Evolutionary conservation across 208 protist species (phyloP).

Genomic region (Vickermania spadyakhi): DNA sequence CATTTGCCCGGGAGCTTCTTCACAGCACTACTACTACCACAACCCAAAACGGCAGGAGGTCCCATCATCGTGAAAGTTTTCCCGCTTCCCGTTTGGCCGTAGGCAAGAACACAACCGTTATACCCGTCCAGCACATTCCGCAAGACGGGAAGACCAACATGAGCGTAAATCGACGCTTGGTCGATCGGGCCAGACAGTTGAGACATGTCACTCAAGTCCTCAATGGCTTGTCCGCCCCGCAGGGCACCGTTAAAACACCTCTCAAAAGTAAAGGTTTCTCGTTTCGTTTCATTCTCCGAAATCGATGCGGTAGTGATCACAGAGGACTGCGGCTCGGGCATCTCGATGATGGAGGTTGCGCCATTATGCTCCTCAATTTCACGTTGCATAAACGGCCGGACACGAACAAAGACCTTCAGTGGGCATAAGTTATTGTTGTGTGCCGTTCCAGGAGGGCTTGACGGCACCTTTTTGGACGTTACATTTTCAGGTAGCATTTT

Average conservation of each 20-base stretch:
- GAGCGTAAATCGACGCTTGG: constrained; percentile 64
- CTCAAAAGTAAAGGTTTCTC: constrained; percentile 3
- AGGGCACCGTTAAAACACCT: background rate
- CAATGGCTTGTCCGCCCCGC: background rate
- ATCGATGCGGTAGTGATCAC: background rate
- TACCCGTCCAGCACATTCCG: constrained; percentile 71
- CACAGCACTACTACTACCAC: constrained; percentile 1
- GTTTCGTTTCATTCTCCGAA: background rate
- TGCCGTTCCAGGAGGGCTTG: too few relatives aligned
- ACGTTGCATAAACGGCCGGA: constrained; percentile 77
- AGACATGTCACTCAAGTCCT: background rate
- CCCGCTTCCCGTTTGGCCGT: constrained; percentile 86
- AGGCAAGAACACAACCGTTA: constrained; percentile 87
- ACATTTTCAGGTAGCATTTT: too few relatives aligned
- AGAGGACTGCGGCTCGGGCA: background rate
- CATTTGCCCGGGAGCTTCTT: constrained; percentile 18
- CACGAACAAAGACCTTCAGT: constrained; percentile 83
- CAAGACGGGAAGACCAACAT: constrained; percentile 66
- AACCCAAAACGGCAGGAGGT: constrained; percentile 12
- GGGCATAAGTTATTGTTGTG: too few relatives aligned
- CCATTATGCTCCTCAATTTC: constrained; percentile 27
- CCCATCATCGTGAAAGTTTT: constrained; percentile 91
- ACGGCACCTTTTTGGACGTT: too few relatives aligned
- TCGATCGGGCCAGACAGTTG: constrained; percentile 11
- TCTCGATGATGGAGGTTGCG: background rate